Base-by-base conservation (phyloP, 2,329 filamentous ascomycete genomes). In the Fusarium sp. region DNA sequence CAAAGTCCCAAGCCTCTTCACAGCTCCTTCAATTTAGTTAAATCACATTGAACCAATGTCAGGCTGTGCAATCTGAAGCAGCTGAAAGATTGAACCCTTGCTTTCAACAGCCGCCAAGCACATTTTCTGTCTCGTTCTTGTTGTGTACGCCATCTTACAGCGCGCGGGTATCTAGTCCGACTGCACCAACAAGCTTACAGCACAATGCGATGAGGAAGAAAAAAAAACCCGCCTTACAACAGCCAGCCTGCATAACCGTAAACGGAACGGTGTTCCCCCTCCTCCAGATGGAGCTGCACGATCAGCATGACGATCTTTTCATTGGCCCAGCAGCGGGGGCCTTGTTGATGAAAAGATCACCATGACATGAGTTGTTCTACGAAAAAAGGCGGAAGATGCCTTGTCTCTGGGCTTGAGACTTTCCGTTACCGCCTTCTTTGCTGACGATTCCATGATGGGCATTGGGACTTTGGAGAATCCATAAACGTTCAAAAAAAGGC, bases 271-370 rank as follows among this genome's bases (percentile, higher is more conserved):
- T 30, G 45, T n/a, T 52, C 18, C 25, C 25, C 25, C 25, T n/a
- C 48, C 48, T 59, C 34, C 18, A 41, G 18, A n/a, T 66, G 30
- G 32, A 45, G 50, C 34, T 68, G 57, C 68, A 66, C 56, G 61
- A 76, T 76, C 71, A 73, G 41, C 73, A 76, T 68, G 64, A 59
- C 58, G 65, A 71, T 75, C 66, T 39, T 58, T 23, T 61, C 58
- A 77, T 78, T 78, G 76, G 73, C 75, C 70, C 65, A 54, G 62
- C 64, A 76, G 69, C 68, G 43, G 30, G 35, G 34, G 32, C 23
- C 43, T 25, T 59, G 32, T 23, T 34, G 27, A 23, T 52, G 25
- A 48, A 61, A 56, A 63, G 37, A 61, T 66, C 32, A 62, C 69
- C 63, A 48, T 48, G 43, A 48, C 43, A 48, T 25, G 43, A 48